Evolutionary conservation across 352 stramenopile species (phyloP).

Genomic region (Blastocystis sp.): DNA sequence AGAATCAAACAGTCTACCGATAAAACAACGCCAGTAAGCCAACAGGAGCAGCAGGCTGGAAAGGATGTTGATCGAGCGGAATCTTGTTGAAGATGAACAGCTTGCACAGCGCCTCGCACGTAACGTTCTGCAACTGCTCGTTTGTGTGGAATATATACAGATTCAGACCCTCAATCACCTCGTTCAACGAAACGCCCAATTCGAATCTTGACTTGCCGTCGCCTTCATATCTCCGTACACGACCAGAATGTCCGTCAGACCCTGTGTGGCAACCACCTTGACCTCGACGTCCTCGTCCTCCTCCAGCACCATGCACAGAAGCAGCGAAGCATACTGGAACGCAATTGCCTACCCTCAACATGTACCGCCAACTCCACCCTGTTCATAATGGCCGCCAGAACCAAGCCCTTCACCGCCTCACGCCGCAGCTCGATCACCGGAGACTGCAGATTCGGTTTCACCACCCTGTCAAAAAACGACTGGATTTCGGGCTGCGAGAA

Average conservation of each 20-base stretch:
- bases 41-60: constrained; percentile 42
- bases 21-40: not conserved
- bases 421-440: not conserved
- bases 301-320: constrained; percentile 43
- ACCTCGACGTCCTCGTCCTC: constrained; percentile 25
- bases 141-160: constrained; percentile 13
- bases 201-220: not conserved
- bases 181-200: constrained; percentile 37
- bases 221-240: constrained; percentile 15
- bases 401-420: constrained; percentile 7
- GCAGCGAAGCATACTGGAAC: constrained; percentile 5
- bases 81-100: constrained; percentile 55
- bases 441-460: constrained; percentile 13
- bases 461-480: constrained; percentile 32
- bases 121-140: not conserved
- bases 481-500: constrained; percentile 18
- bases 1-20: constrained; percentile 36
- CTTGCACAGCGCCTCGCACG: constrained; percentile 4
- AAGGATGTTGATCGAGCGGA: constrained; percentile 7
- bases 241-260: constrained; percentile 18
- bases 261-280: not conserved
- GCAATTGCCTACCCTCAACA: constrained; percentile 36
- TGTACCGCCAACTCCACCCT: not conserved
- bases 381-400: constrained; percentile 18
- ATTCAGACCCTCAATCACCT: not conserved